Base-by-base conservation (phyloP, 352 stramenopile genomes). In the Pythium scleroteichum region DNA sequence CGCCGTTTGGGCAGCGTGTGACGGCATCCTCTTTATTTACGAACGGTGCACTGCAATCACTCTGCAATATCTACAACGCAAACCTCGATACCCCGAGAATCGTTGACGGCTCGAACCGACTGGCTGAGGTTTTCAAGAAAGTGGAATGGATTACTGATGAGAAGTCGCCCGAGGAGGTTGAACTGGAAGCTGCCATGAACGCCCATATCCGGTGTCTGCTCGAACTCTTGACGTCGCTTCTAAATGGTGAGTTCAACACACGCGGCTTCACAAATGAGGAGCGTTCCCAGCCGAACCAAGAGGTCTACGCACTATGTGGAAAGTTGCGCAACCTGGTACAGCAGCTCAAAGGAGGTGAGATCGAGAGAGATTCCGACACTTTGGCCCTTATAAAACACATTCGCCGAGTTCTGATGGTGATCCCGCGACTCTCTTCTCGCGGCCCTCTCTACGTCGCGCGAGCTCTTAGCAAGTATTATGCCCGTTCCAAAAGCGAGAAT, bases 11-110 rank as follows among this genome's bases (percentile, higher is more conserved):
- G 1, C 75, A 91, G 45, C 60, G 60, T 51, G 70, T 69, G 19
- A 70, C 77, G 20, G 5, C 27, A 13, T 13, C 22, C 0, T 67
- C 69, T 4, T 62, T 79, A 44, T 58, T 56, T 23, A 62, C 62
- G 8, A 78, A 78, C 16, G 44, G 10, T 26, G 60, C 67, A 13
- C 47, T 90, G 10, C 62, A 32, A 2, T 82, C 79, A 10, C 69
- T 93, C 8, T 68, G 64, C 2, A 44, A 65, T 33, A 62, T 62
- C 8, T 93, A 83, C 59, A 74, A 78, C 23, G 77, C 78, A 26
- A 68, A 73, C 8, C 51, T 88, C 1, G 87, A 93, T 41, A 75
- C 82, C 2, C 84, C 84, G 2, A 92, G 78, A 2, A 76, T 93
- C 24, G 68, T 46, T 17, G 69, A 70, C 8, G 64, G 77, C 16